Evolutionary conservation across 1,284 basidiomycete genomes (phyloP).

Genomic region (Puccinia triticina): DNA sequence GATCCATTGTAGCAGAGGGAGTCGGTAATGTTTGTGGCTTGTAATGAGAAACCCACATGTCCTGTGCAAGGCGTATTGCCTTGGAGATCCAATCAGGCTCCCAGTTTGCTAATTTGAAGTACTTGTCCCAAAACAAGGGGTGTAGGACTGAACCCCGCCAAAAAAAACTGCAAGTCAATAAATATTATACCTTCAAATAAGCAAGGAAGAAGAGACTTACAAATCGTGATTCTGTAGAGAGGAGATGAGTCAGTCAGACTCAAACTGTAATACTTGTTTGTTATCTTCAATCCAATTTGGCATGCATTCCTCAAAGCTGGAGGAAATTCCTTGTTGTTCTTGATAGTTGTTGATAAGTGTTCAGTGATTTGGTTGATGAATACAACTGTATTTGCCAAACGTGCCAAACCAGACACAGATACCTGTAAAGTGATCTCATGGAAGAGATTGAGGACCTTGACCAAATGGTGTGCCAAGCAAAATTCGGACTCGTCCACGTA

Average conservation of each 20-base stretch:
- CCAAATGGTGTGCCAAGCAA: no score
- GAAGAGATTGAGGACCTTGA: background rate
- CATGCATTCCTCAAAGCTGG: background rate
- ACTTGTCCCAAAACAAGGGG: background rate
- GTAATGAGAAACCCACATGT: no score
- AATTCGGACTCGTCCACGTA: background rate
- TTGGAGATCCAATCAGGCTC: no score
- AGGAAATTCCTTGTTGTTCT: background rate
- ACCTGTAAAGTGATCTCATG: background rate
- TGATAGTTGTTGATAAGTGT: background rate
- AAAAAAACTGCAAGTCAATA: background rate
- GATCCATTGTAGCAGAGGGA: background rate
- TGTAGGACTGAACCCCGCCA: background rate
- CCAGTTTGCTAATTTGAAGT: no score
- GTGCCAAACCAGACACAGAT: background rate
- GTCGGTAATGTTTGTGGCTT: background rate
- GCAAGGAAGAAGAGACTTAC: background rate
- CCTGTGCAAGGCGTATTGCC: no score
- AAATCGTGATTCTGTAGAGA: background rate
- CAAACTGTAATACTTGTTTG: background rate
- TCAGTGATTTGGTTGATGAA: no score
- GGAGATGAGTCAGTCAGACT: background rate
- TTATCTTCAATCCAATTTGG: background rate
- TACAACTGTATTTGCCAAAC: background rate
- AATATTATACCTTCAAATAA: background rate